Conservation (phyloP, 2,329 filamentous ascomycete species). For the Nannizzia gypsea region DNA sequence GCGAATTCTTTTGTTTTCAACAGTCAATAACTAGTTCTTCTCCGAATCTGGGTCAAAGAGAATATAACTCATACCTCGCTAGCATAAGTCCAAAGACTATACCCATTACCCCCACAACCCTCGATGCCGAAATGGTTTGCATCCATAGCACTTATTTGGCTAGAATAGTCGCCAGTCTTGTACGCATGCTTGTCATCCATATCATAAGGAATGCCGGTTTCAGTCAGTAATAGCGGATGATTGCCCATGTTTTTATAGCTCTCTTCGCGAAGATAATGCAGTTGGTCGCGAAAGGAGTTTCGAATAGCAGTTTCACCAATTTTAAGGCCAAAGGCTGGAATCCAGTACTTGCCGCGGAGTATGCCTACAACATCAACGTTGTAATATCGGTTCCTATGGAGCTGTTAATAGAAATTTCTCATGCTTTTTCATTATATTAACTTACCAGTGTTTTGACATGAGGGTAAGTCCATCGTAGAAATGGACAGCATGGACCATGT, state of each 20-base stretch:
- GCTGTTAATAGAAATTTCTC: background rate
- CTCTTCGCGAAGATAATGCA: slow-evolving; percentile 71
- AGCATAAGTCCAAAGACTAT: slow-evolving; percentile 81
- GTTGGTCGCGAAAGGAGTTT: slow-evolving; percentile 82
- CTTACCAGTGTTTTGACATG: slow-evolving; percentile 87
- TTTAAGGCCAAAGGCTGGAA: slow-evolving; percentile 83
- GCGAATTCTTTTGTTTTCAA: slow-evolving; percentile 53
- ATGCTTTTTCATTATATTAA: background rate
- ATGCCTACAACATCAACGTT: slow-evolving; percentile 94
- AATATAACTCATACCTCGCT: slow-evolving; percentile 44
- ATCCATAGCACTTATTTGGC: slow-evolving; percentile 83
- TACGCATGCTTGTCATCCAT: slow-evolving; percentile 97
- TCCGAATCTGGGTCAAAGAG: background rate
- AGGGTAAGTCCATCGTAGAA: slow-evolving; percentile 95
- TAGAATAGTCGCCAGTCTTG: slow-evolving; percentile 87
- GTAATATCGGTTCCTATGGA: slow-evolving; percentile 67
- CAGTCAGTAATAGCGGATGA: slow-evolving; percentile 79
- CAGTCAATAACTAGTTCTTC: slow-evolving; percentile 15
- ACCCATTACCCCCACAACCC: slow-evolving; percentile 69
- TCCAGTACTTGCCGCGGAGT: slow-evolving; percentile 74
- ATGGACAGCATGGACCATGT: slow-evolving; percentile 85
- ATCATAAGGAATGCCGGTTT: slow-evolving; percentile 96
- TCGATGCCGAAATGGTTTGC: slow-evolving; percentile 92
- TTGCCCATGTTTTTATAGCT: slow-evolving; percentile 78
- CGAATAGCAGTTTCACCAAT: slow-evolving; percentile 87